Percentiles rank a stretch among this genome's conserved stretches.
Evolutionary conservation across 331 rosid genomes (phyloP).

Genomic region (Dryas integrifolia): DNA sequence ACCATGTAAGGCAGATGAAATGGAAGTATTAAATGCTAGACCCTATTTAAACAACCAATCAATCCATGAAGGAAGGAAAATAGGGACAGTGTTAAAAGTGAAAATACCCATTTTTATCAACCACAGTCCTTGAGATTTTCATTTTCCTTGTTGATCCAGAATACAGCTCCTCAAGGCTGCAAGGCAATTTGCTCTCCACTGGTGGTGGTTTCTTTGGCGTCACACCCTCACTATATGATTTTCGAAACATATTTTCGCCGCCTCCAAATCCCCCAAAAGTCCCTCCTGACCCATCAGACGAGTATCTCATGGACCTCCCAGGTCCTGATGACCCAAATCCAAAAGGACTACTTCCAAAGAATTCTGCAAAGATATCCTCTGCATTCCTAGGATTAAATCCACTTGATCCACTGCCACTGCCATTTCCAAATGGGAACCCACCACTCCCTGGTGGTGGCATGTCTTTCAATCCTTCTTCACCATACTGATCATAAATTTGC

Average conservation of each 20-base stretch:
- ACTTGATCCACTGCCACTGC: constrained; percentile 44
- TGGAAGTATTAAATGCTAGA: not conserved
- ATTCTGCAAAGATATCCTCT: constrained; percentile 94
- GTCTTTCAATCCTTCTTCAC: constrained; percentile 90
- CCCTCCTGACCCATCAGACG: constrained; percentile 63
- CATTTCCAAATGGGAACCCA: constrained; percentile 38
- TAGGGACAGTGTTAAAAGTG: not conserved
- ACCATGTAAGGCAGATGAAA: not conserved
- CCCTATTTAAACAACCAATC: not conserved
- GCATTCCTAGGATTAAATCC: constrained; percentile 88
- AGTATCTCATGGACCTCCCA: constrained; percentile 67
- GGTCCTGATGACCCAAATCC: constrained; percentile 78
- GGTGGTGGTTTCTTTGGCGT: constrained; percentile 74
- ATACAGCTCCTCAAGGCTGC: constrained; percentile 79
- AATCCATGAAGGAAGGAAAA: not conserved
- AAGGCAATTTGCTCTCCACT: constrained; percentile 79
- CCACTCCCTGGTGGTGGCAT: constrained; percentile 64
- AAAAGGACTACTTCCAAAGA: constrained; percentile 91
- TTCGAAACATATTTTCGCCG: constrained; percentile 46
- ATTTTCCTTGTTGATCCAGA: constrained; percentile 92
- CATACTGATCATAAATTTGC: constrained; percentile 68
- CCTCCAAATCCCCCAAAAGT: constrained; percentile 60
- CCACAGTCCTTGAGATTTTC: constrained; percentile 82
- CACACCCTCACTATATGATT: constrained; percentile 42
- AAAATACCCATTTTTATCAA: constrained; percentile 62